Evolutionary conservation across 768 basidiomycete species (phyloP), one percentile per base, ranked within the genome.

Genomic region (Russula sp.): DNA sequence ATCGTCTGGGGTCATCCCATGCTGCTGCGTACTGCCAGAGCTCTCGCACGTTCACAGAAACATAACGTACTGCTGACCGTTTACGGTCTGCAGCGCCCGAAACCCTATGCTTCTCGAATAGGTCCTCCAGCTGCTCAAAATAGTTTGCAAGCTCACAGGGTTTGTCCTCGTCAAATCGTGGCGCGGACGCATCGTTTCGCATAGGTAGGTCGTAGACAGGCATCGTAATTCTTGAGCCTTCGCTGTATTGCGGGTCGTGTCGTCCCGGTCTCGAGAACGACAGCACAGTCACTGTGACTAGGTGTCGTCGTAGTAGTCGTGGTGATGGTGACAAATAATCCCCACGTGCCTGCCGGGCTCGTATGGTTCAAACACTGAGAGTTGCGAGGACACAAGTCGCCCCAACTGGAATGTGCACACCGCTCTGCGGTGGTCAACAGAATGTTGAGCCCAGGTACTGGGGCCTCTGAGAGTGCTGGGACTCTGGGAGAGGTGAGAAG

Each of bases 101-200:
- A 48, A 48, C 47, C 4, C 22, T 27, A 27, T 48, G 8, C 47
- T 4, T 48, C 4, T 13, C 22, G n/a, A 42, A 32, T 18, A 57
- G 45, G n/a, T 27, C 32, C 20, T 57, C 55, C 31, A 42, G n/a
- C 11, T 57, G 32, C 20, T 44, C 55, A 32, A 57, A 45, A 57
- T 37, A 45, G 40, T 10, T 42, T 32, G 1, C n/a, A 1, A 42
- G 45, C 22, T n/a, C 40, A 42, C 55, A 40, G 45, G 18, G 45
- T 44, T 45, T 27, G 27, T 16, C 8, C 31, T 37, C 61, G n/a
- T 44, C n/a, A 20, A 45, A 32, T 35, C 34, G 53, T 22, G 34
- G 87, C 84, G 20, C 86, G 40, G 47, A 48, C 47, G 27, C 20
- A 10, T 47, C 45, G 4, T 22, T 22, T 47, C 45, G 45, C n/a